Base-by-base conservation (phyloP, 2,329 filamentous ascomycete genomes). In the Capronia epimyces region DNA sequence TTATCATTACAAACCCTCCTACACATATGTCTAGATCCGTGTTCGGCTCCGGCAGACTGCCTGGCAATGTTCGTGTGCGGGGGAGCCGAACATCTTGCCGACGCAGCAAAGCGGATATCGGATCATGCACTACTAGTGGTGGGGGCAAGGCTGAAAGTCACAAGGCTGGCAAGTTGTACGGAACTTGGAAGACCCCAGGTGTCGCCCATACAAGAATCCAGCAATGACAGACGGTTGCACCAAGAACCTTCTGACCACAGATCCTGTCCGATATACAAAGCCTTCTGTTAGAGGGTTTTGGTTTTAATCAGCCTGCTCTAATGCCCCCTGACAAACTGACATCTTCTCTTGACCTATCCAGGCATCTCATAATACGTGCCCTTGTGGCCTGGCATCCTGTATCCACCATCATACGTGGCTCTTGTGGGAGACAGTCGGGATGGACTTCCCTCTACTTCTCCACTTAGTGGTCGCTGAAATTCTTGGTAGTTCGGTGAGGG, bases 361-460 rank as follows among this genome's bases (percentile, higher is more conserved):
- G 48, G 45, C 57, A 57, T 53, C 52, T 59, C 57, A 37, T 59
- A 59, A 22, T 47, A 56, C 7, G 53, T 53, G n/a, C 49, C 50
- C 5, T 49, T 44, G 24, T 46, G 49, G 18, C 57, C 54, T 9
- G 52, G 52, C 45, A 52, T 21, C 22, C 42, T 47, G 13, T 43
- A 52, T 1, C 54, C 54, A 34, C 57, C 54, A 32, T 53, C 54
- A 10, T 47, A 31, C 16, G 42, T 47, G 12, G 50, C 49, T 46
- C 45, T 47, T 29, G 43, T 42, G 13, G 50, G 44, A 15, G 53
- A 49, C n/a, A 44, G 27, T 34, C 46, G 27, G 13, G 46, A 49
- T 27, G 49, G 50, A 40, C 50, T 57, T 12, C 57, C 59, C 42
- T 54, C 55, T 9, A 61, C 50, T 21, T 57, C 51, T 4, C 31